Conservation (phyloP, 2,329 filamentous ascomycete species). For the Phoma sp. region DNA sequence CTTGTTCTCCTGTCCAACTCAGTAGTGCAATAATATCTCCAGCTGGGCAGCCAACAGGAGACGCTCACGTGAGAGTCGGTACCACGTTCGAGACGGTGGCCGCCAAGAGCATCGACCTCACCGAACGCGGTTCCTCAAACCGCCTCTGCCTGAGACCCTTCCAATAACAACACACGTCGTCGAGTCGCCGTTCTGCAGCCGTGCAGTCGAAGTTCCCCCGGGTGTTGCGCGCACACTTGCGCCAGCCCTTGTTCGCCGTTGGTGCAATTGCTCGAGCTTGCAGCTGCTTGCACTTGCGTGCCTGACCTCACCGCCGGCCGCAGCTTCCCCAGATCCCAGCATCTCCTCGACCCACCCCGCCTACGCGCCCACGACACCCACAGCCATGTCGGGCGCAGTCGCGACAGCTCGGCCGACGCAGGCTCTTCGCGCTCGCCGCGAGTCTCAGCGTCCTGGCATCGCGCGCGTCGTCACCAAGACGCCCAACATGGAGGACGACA, state of each 20-base stretch:
- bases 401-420: constrained; percentile 46
- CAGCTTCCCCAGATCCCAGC: constrained; percentile 16
- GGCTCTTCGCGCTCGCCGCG: constrained; percentile 52
- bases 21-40: no score
- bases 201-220: constrained; percentile 8
- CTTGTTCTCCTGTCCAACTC: no score
- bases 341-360: constrained; percentile 8
- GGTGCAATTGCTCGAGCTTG: neutral
- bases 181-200: constrained; percentile 5
- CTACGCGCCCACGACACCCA: constrained; percentile 1
- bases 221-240: constrained; percentile 17
- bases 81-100: neutral
- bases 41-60: neutral
- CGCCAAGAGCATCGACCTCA: constrained; percentile 8
- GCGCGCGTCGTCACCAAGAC: constrained; percentile 35
- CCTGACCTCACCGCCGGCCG: constrained; percentile 15
- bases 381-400: constrained; percentile 42
- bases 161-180: neutral
- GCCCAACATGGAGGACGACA: constrained; percentile 37
- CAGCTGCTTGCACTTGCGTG: neutral
- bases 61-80: constrained; percentile 5
- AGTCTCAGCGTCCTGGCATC: constrained; percentile 50
- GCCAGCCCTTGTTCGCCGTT: constrained; percentile 3
- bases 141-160: constrained; percentile 7
- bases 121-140: constrained; percentile 14